Evolutionary conservation across 306 rosid genomes (phyloP), one percentile per base, ranked within the genome.

Genomic region (Benincasa hispida): DNA sequence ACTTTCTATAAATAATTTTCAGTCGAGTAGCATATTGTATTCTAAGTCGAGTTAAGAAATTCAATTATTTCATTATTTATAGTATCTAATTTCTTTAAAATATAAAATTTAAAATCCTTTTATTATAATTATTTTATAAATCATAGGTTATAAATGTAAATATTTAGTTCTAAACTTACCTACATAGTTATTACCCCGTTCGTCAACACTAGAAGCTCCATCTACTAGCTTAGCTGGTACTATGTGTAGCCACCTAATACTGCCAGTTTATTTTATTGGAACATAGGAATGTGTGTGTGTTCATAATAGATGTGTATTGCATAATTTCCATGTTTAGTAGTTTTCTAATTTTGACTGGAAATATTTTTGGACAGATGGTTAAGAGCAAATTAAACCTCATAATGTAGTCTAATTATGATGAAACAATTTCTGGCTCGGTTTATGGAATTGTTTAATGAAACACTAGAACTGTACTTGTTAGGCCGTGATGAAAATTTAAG

Each of bases 401-500:
- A 11, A 45, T 8, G 10, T n/a, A 24, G 7, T 56, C 30, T 66
- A 18, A 37, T 37, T 39, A 21, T 11, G 17, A 66, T 37, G 50
- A 67, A 39, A 39, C 73, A 67, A 67, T 17, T n/a, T n/a, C n/a
- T 68, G 63, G 25, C 22, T 59, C 74, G 58, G 28, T 79, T 53
- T n/a, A n/a, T 65, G 14, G 77, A 47, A 80, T 41, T 66, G n/a
- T 67, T 57, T 54, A 62, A 32, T 58, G 34, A 28, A 10, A 62
- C n/a, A 62, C 45, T 62, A 17, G 5, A 27, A 42, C 34, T 76
- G 70, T 60, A 39, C 5, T 75, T 82, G 55, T n/a, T 87, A 94
- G 97, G 93, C 89, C 24, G n/a, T n/a, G 95, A 94, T 81, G 99
- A 92, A 83, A 88, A 84, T 79, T 75, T 94, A n/a, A 66, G 80